These are phyloP conservation scores for Heritiera fomes DNA, from an alignment of 345 rosid species.

Conservation along the genomic window DNA sequence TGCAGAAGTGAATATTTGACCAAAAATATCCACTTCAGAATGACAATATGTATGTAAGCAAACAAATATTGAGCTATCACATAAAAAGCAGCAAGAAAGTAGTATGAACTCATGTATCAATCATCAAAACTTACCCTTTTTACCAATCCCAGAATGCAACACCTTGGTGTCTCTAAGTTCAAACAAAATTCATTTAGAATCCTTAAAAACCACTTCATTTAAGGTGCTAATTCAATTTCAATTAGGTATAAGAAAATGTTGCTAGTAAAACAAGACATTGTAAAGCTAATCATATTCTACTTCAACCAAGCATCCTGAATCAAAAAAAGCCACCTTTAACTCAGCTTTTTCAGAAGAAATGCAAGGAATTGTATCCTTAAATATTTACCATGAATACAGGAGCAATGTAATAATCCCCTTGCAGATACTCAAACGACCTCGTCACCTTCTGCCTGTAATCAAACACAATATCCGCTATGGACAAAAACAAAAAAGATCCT, in stretches of 20 bases:
- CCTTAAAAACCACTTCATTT: constrained; percentile 5
- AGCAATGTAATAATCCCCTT: constrained; percentile 92
- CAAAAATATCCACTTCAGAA: neutral
- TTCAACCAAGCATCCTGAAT: neutral
- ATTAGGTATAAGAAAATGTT: neutral
- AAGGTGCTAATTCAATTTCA: neutral
- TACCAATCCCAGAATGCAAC: neutral
- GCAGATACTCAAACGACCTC: constrained; percentile 84
- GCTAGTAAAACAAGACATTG: neutral
- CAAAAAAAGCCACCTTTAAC: neutral
- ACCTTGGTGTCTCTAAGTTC: neutral
- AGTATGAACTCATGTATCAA: neutral
- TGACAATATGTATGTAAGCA: neutral
- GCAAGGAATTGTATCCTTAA: neutral
- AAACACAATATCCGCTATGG: constrained; percentile 87
- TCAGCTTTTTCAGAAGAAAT: neutral
- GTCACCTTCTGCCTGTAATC: constrained; percentile 94
- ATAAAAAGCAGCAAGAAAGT: neutral
- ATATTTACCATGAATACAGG: constrained; percentile 68
- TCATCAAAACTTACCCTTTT: neutral
- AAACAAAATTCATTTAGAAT: neutral
- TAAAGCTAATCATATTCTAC: constrained; percentile 2
- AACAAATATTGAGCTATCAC: neutral
- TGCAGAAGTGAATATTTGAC: neutral
- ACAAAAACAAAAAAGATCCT: neutral